A percentile compares a stretch with the other conserved stretches of the same genome.
Evolutionary conservation across 140 eudicot species (phyloP).

Genomic region (Senecio squalidus): DNA sequence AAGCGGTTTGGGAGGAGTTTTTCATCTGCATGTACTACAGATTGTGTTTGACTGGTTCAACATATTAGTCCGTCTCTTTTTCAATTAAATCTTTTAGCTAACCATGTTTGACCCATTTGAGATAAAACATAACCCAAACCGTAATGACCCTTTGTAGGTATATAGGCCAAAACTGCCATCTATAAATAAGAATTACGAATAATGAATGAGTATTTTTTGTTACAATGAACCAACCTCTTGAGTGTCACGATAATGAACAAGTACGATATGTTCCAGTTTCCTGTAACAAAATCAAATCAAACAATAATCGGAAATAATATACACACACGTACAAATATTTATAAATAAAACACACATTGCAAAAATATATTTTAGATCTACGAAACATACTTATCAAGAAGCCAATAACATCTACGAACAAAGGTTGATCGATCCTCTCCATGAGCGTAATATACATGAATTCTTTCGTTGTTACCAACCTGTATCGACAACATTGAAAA

Average conservation of each 20-base stretch:
- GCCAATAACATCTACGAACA: constrained; percentile 99
- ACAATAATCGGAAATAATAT: not conserved
- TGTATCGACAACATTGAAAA: constrained; percentile 17
- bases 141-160: not conserved
- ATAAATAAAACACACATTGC: not conserved
- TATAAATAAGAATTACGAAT: not conserved
- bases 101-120: not conserved
- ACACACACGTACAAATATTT: too few species aligned
- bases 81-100: not conserved
- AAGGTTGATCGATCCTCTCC: constrained; percentile 81
- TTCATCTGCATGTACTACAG: not conserved
- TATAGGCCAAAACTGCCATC: not conserved
- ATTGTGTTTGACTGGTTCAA: not conserved
- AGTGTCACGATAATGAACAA: constrained; percentile 97
- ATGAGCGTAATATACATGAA: constrained; percentile 96
- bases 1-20: not conserved
- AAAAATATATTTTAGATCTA: not conserved
- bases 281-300: constrained; percentile 34
- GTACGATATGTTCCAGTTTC: constrained; percentile 89
- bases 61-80: not conserved
- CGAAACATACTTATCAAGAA: constrained; percentile 86
- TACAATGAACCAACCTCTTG: constrained; percentile 68
- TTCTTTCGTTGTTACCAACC: constrained; percentile 86
- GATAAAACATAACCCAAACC: not conserved
- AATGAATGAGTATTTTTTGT: not conserved